A percentile compares a stretch with the other conserved stretches of the same genome.
Conservation (phyloP, 169 alveolate species). For the Cryptosporidium parvum region DNA sequence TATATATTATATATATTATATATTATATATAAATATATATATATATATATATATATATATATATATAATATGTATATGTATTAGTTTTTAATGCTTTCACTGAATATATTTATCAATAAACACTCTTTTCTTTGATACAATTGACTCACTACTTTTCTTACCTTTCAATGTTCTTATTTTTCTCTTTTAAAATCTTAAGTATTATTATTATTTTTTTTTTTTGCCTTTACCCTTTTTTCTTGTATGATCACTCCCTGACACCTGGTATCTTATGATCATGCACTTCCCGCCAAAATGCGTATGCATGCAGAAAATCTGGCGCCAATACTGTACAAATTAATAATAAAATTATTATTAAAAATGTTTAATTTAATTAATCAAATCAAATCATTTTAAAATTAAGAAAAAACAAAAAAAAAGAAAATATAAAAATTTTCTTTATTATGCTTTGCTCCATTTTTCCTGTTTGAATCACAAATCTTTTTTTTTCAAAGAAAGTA, state of each 20-base stretch:
- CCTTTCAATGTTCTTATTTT: neutral
- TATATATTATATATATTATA: neutral
- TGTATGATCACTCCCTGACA: slow-evolving; percentile 1
- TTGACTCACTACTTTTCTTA: neutral
- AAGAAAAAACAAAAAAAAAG: too few relatives aligned
- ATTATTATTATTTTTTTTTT: neutral
- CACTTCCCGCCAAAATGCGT: slow-evolving; percentile 11
- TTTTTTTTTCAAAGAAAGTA: too few relatives aligned
- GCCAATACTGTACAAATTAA: neutral
- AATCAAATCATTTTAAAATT: too few relatives aligned
- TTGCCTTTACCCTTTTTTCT: neutral
- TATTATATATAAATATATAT: too few relatives aligned
- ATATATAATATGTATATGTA: too few relatives aligned
- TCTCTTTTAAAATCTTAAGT: neutral
- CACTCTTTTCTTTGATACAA: neutral
- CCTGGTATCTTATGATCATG: slow-evolving; percentile 14
- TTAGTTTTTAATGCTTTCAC: neutral
- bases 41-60: neutral
- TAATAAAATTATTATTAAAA: neutral
- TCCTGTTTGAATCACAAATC: too few relatives aligned
- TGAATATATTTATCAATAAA: neutral
- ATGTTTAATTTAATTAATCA: neutral
- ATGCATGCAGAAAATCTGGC: slow-evolving; percentile 9
- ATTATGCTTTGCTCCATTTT: too few relatives aligned
- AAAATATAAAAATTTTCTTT: too few relatives aligned